Base-by-base conservation (phyloP, 2,329 filamentous ascomycete genomes). In the Penicillium fuscoglaucum region DNA sequence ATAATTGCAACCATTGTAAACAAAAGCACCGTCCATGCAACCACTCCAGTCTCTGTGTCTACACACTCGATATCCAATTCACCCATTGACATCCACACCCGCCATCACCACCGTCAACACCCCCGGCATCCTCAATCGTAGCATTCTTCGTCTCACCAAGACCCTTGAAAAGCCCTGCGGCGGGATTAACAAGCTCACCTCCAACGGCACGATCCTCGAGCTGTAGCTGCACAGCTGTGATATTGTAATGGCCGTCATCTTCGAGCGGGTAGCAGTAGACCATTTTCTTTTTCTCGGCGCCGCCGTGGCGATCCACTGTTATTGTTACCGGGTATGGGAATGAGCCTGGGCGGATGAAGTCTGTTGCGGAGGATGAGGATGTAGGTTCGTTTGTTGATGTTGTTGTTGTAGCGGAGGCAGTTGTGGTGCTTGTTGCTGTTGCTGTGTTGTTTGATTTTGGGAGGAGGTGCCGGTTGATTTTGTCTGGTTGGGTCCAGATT, bases 241-340 rank as follows among this genome's bases (percentile, higher is more conserved):
- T 68, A 44, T 80, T 71, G 58, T 85, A 78, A 43, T 76, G 75
- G 6, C 78, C 76, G 15, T 78, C 70, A 24, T 74, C 72, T 62
- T 85, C 79, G 60, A 88, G 70, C 1, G 76, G 78, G 66, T 87
- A 87, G 74, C 85, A 87, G 66, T 86, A 87, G 0, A 85, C 75
- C 60, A 83, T 80, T 70, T 87, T 88, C 61, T 80, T 72, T 28
- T 73, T 73, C 1, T 78, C 71, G 10, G 78, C 71, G 1, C 85
- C 85, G 12, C 85, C 84, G 63, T 87, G 84, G 2, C 86, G 78
- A 66, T 88, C 86, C 2, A 87, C 58, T 0, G 82, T 83, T 41
- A 88, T 77, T 0, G 82, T 86, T 1, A 87, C 78, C 0, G 84
- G 83, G 64, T 87, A 87, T 0, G 85, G 84, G 61, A 88, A 86